A percentile compares a stretch with the other conserved stretches of the same genome.
These are phyloP conservation scores for Zea mays DNA, from an alignment of 176 grass and related monocot genomes.

Conservation along the genomic window DNA sequence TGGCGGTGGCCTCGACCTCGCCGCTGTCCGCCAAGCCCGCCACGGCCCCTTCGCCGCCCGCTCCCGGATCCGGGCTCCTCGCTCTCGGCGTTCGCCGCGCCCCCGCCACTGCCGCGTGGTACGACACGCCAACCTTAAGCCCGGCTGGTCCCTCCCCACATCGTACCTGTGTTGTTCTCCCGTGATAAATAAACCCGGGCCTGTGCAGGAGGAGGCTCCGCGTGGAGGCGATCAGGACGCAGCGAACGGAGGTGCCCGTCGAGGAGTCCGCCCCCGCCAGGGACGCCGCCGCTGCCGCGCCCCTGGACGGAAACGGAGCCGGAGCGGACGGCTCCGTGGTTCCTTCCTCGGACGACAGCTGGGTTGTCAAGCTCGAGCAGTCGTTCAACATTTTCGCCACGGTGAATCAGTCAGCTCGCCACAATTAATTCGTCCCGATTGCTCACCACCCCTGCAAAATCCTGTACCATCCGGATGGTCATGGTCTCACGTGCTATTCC, in stretches of 20 bases:
- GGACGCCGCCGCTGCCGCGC: constrained; percentile 24
- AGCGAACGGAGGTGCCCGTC: constrained; percentile 48
- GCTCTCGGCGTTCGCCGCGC: background rate
- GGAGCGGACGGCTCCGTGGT: constrained; percentile 1
- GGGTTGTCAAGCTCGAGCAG: constrained; percentile 63
- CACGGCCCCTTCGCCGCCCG: background rate
- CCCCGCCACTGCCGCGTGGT: constrained; percentile 16
- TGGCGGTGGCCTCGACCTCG: constrained; percentile 23
- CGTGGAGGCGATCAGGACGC: constrained; percentile 46
- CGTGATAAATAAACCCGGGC: too few relatives aligned
- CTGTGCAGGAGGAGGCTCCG: constrained; percentile 25
- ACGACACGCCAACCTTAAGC: background rate
- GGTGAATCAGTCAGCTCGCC: constrained; percentile 29
- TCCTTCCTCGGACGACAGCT: constrained; percentile 27
- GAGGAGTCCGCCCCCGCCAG: constrained; percentile 52
- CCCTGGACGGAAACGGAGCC: constrained; percentile 16
- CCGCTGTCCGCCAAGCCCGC: background rate
- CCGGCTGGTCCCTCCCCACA: background rate
- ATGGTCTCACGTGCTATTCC: background rate
- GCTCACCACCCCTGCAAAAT: too few relatives aligned
- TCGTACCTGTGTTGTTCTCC: background rate
- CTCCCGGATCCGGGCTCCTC: background rate
- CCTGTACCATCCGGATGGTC: too few relatives aligned
- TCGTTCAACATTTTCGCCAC: constrained; percentile 70
- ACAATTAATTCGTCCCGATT: background rate